Evolutionary conservation across 805 yeast genomes (phyloP).

Genomic region (Ogataea trehalophila): DNA sequence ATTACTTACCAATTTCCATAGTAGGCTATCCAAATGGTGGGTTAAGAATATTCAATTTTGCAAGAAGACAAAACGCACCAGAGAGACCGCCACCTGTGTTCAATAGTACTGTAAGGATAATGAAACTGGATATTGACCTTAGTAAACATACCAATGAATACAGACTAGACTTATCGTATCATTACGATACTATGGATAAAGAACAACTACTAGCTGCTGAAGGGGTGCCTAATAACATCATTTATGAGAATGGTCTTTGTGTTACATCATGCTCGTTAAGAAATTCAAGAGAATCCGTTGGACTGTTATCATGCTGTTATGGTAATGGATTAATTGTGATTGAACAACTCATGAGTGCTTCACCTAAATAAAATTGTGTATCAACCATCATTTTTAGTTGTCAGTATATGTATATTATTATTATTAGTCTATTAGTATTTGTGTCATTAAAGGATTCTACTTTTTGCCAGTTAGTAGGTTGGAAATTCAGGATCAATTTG

Average conservation of each 20-base stretch:
- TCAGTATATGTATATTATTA: not conserved
- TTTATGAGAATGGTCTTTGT: conserved; percentile 13
- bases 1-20: conserved; percentile 13
- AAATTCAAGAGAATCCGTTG: conserved; percentile 12
- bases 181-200: not conserved
- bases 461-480: conserved; percentile 39
- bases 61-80: conserved; percentile 1
- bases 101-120: conserved; percentile 12
- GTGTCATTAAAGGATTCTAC: too few species aligned
- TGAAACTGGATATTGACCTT: conserved; percentile 18
- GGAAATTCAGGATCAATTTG: conserved; percentile 60
- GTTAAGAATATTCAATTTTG: conserved; percentile 14
- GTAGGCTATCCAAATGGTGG: conserved; percentile 16
- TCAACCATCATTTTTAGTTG: not conserved
- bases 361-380: not conserved
- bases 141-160: conserved; percentile 10
- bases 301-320: conserved; percentile 21
- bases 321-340: conserved; percentile 28
- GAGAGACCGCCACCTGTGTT: too few species aligned
- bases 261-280: conserved; percentile 18
- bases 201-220: conserved; percentile 2
- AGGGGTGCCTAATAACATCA: not conserved
- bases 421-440: not conserved
- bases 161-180: conserved; percentile 20
- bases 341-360: conserved; percentile 21